Conservation (phyloP, 2,329 filamentous ascomycete genomes). For the Sarocladium kiliense region DNA sequence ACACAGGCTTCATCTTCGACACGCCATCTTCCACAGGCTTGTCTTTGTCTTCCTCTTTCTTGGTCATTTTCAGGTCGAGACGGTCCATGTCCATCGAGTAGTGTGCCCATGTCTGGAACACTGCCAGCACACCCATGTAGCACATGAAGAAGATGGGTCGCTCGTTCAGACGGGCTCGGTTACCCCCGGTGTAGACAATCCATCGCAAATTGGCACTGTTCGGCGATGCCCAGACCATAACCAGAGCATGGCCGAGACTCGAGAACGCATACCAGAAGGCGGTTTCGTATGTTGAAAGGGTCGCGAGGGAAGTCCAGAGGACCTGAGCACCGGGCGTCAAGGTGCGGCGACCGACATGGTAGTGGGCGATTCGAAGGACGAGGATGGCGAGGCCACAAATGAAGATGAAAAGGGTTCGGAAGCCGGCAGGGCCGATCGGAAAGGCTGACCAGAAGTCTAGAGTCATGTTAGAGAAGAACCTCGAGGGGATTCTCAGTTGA, state of each 20-base stretch:
- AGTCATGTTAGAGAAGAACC: conserved; percentile 6
- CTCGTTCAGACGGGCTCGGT: conserved; percentile 78
- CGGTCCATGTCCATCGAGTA: conserved; percentile 69
- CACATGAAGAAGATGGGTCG: conserved; percentile 74
- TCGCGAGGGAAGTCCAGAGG: conserved; percentile 52
- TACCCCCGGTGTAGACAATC: conserved; percentile 66
- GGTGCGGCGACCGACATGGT: conserved; percentile 70
- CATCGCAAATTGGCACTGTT: conserved; percentile 59
- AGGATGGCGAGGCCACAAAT: conserved; percentile 71
- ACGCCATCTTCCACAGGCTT: conserved; percentile 17
- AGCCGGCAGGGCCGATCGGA: conserved; percentile 68
- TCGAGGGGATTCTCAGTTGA: background rate
- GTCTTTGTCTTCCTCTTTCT: conserved; percentile 19
- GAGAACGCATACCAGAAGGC: conserved; percentile 73
- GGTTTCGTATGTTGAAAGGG: conserved; percentile 61
- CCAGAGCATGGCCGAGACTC: conserved; percentile 71
- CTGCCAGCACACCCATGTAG: conserved; percentile 62
- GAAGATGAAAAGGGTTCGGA: conserved; percentile 73
- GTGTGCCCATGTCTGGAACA: conserved; percentile 66
- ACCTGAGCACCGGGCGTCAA: conserved; percentile 63
- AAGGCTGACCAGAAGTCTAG: conserved; percentile 83
- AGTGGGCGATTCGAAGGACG: conserved; percentile 78
- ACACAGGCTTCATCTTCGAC: conserved; percentile 27
- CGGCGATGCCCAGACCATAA: conserved; percentile 70
- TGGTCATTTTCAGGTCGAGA: conserved; percentile 36